phyloP scores from a whole-genome alignment of 2,329 filamentous ascomycete species.

The Ophidiomyces ophidiicola region DNA sequence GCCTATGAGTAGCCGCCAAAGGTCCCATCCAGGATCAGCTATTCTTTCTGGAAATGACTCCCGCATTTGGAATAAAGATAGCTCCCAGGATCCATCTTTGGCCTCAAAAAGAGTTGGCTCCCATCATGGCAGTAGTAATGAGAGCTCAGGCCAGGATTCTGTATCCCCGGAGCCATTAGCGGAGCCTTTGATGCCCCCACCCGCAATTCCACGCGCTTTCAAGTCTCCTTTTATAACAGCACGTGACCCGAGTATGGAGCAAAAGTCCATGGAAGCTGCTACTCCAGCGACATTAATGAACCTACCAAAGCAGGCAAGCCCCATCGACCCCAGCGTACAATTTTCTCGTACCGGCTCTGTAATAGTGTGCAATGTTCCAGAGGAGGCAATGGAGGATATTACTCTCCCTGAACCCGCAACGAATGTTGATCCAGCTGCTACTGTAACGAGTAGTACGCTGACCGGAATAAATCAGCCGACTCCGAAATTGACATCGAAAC shows the following conservation, averaged over 20 bases:
- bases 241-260: conserved; percentile 21
- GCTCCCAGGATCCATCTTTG: conserved; percentile 16
- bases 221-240: conserved; percentile 31
- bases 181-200: conserved; percentile 40
- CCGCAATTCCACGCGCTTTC: conserved; percentile 33
- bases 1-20: conserved; percentile 27
- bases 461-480: conserved; percentile 42
- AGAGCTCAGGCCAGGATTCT: conserved; percentile 37
- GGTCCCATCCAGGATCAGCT: conserved; percentile 19
- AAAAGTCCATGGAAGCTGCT: conserved; percentile 46
- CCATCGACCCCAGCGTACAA: conserved; percentile 29
- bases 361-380: conserved; percentile 36
- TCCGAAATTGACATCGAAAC: conserved; percentile 51
- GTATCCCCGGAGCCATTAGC: conserved; percentile 40
- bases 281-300: conserved; percentile 85
- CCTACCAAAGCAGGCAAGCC: conserved; percentile 41
- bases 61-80: conserved; percentile 11
- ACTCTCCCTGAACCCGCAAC: conserved; percentile 61
- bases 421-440: conserved; percentile 38
- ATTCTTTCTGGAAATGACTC: conserved; percentile 1
- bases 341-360: conserved; percentile 26
- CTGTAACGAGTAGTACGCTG: conserved; percentile 26
- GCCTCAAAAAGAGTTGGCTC: conserved; percentile 18
- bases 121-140: conserved; percentile 29
- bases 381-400: conserved; percentile 51